A percentile compares a stretch with the other conserved stretches of the same genome.
phyloP scores from a whole-genome alignment of 345 rosid genomes.

The Melaleuca alternifolia region DNA sequence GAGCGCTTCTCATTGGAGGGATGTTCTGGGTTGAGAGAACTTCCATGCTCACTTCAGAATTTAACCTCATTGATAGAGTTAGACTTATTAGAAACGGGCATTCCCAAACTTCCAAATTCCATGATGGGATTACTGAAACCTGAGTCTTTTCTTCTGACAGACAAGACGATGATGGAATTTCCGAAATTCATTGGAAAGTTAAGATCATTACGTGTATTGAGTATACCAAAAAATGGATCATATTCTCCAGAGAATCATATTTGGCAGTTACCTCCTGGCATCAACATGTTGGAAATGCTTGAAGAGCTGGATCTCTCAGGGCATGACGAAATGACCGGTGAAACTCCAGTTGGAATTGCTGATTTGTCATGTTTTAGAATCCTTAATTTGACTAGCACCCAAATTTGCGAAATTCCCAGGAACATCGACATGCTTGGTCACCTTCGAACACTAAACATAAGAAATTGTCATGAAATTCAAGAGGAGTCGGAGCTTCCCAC shows the following conservation, averaged over 20 bases:
- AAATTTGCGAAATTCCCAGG: background rate
- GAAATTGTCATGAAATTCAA: background rate
- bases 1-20: background rate
- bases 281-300: background rate
- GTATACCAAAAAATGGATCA: background rate
- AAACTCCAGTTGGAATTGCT: background rate
- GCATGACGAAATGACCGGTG: rapidly evolving
- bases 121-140: rapidly evolving
- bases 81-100: background rate
- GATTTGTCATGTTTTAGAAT: background rate
- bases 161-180: background rate
- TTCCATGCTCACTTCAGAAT: background rate
- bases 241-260: background rate
- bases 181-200: background rate
- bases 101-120: background rate
- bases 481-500: rapidly evolving
- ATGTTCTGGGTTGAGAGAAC: background rate
- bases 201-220: rapidly evolving
- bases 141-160: rapidly evolving
- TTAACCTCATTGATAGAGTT: background rate
- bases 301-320: background rate
- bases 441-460: background rate
- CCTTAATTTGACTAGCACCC: background rate
- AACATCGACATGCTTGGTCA: rapidly evolving
- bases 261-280: background rate